Evolutionary conservation across 2,329 filamentous ascomycete species (phyloP), one percentile per base, ranked within the genome.

Genomic region (Epichloe festucae): DNA sequence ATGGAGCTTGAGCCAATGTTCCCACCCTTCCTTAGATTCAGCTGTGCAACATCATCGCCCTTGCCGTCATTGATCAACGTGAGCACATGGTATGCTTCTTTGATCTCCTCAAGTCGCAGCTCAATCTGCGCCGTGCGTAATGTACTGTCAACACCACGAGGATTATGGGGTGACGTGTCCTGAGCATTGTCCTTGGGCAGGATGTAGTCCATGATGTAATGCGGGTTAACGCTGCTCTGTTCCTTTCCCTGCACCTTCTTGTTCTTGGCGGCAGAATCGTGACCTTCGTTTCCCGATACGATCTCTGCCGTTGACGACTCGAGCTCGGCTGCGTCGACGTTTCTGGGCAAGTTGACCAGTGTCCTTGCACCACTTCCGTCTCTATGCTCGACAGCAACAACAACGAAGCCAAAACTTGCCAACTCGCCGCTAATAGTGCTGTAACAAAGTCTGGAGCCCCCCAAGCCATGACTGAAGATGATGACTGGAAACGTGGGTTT

Each of bases 391-490:
- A 85, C 60, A 0, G 80, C 79, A 36, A 80, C 74, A 0, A 85
- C 79, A 0, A 85, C 69, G 57, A 84, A 82, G 0, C 81, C 80
- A 56, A 82, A 80, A 59, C 78, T 82, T 0, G 81, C 81, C 56
- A 85, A 77, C 56, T 85, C 80, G 7, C 81, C 79, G 56, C 81
- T 85, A 2, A 85, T 68, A 15, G 74, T 73, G 17, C 77, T 81
- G 59, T 82, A 84, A 55, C 75, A 76, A 2, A 80, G 83, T 46
- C 80, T 67, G 2, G 78, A 82, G 0, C 80, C 81, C 5, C 81
- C 80, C 5, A 85, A 65, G 0, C 82, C 82, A 62, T 85, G 82
- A 58, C 78, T 82, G 63, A 86, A 85, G 21, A 85, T 70, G 36
- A 85, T 69, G 21, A 84, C 66, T 1, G 82, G 81, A 53, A 84